Evolutionary conservation across 352 stramenopile genomes (phyloP), one percentile per base, ranked within the genome.

Genomic region (Sclerospora graminicola): DNA sequence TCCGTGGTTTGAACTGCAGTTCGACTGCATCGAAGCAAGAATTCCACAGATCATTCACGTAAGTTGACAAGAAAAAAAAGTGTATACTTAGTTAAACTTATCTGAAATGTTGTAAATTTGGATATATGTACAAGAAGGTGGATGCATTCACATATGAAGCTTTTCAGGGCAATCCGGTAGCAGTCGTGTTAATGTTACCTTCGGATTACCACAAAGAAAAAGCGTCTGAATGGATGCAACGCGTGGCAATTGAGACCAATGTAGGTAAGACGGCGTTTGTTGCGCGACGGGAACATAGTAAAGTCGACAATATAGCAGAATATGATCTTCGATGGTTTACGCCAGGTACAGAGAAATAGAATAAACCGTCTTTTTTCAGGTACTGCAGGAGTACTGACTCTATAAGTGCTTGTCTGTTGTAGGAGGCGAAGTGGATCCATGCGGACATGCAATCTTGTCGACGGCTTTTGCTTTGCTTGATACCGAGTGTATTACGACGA

Each of bases 181-280:
- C n/a, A n/a, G 84, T 98, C 11, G 88, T 96, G 21, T 39, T 96
- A 13, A 46, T 84, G 38, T 42, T 61, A 0, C 21, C 43, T 7
- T 5, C 45, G 31, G 43, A 41, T 31, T 86, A 66, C 45, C 53
- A 63, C 33, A 64, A 69, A 7, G 0, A 41, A 0, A 36, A 13
- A 0, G 64, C 53, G 5, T 34, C 50, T n/a, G n/a, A n/a, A n/a
- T n/a, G n/a, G n/a, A n/a, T n/a, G n/a, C n/a, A n/a, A n/a, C n/a
- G n/a, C n/a, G 81, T 97, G 15, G 89, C 82, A 16, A 70, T 69
- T 38, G 85, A 98, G 57, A 95, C 95, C 47, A 97, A 97, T 50
- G 51, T 97, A 16, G 87, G 76, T 24, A 85, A 97, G 57, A 98
- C 92, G 11, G 89, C 87, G 9, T 98, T 87, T 60, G 53, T 89